Percentiles rank a stretch among this genome's conserved stretches.
phyloP scores from a whole-genome alignment of 257 asterid genomes.

The Handroanthus guayacan region DNA sequence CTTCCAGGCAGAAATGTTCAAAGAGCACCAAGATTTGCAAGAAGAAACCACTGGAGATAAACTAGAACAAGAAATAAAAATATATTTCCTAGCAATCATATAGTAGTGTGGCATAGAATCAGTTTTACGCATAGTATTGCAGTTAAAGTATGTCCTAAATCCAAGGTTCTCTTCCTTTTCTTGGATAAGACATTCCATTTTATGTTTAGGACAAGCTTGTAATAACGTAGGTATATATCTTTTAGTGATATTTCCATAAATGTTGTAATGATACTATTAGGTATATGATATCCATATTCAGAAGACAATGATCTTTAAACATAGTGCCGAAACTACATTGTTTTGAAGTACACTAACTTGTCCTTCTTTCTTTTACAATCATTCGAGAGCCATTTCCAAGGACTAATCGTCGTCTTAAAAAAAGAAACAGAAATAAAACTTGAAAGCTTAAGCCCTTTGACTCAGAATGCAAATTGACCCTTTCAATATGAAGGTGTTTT shows the following conservation, averaged over 20 bases:
- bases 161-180: not conserved
- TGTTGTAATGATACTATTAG: not conserved
- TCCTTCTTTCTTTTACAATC: not conserved
- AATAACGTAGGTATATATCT: not conserved
- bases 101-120: not conserved
- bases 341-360: not conserved
- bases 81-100: not conserved
- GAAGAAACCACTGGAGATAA: slow-evolving; percentile 46
- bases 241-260: not conserved
- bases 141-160: not conserved
- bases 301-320: too few relatives aligned
- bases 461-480: slow-evolving; percentile 18
- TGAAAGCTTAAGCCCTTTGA: not conserved
- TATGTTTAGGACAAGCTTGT: not conserved
- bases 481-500: slow-evolving; percentile 30
- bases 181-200: not conserved
- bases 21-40: slow-evolving; percentile 45
- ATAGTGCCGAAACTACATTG: too few relatives aligned
- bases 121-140: not conserved
- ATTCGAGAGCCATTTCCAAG: not conserved
- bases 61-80: slow-evolving; percentile 2
- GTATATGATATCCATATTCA: too few relatives aligned
- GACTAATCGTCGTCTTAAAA: not conserved
- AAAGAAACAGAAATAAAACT: not conserved
- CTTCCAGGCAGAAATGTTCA: slow-evolving; percentile 36